Evolutionary conservation across 148 eudicot genomes (phyloP), one percentile per base, ranked within the genome.

Genomic region (Chenopodium album): DNA sequence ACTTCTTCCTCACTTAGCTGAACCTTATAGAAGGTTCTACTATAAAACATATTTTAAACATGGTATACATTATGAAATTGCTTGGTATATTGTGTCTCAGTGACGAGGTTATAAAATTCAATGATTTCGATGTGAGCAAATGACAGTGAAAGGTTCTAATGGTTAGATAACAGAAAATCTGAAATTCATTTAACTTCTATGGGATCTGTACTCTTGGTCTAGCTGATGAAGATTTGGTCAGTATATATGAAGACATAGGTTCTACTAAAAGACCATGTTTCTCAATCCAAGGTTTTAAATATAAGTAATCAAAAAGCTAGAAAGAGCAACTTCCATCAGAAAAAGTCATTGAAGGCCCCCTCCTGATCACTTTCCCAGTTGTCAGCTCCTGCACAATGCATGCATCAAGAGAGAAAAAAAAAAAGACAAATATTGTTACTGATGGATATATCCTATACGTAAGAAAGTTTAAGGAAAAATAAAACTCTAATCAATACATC

Each of bases 341-440:
- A 96, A 87, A 91, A 94, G 88, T 96, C 97, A 88, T 96, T 95
- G 76, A 96, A 96, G 82, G 93, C 93, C 93, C 97, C 97, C 94
- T 96, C 99, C 92, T 83, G 90, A 79, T 91, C 99, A 89, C 92
- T 88, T 89, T 92, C 95, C 92, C 97, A 90, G 87, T 90, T 92
- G 84, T 84, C 89, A 85, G 90, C 85, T 89, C 94, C 99, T 96
- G 98, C 98, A 91, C 87, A 90, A 86, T 71, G 90, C 94, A 92
- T 89, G 88, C 91, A 95, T 85, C 88, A 85, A 90, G 87, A 90
- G 85, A 91, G 85, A 84, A 71, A 80, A 80, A 23, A 23, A 23
- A 78, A 87, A 82, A 80, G 85, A 92, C 81, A 87, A 56, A 86
- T 56, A 82, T 64, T 76, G 92, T 90, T 86, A 85, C 87, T 82